Evolutionary conservation across 2,329 filamentous ascomycete genomes (phyloP), one percentile per base, ranked within the genome.

Genomic region (Boeremia exigua): DNA sequence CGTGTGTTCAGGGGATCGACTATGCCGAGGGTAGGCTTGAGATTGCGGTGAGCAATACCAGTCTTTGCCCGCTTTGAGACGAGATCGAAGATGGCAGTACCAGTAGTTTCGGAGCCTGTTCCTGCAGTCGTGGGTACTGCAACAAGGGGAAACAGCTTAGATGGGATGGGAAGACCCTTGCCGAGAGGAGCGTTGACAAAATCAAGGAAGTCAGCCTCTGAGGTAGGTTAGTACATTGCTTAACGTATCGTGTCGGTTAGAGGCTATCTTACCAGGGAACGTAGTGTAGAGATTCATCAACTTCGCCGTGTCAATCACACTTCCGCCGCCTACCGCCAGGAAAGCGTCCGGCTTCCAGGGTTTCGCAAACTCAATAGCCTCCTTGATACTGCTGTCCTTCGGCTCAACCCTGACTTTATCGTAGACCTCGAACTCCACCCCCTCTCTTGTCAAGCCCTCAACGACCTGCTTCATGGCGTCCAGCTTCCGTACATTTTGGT

Each of bases 231-330:
- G 48, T 44, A 34, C n/a, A 23, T 2, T 1, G 14, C 3, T 27
- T 4, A 2, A n/a, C 10, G 7, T 17, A 19, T 1, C 4, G 0
- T 6, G 10, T 12, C 10, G 14, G 19, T 7, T 1, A 11, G 8
- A 1, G 28, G n/a, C 15, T 10, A n/a, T 23, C 65, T 38, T 65
- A 74, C 71, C 66, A 0, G 93, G 93, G 72, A 92, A 97, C 60
- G 86, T 88, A 0, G 88, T 90, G 79, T 98, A 98, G 0, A 99
- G 84, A 72, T 99, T 99, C 93, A 99, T 98, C 53, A 99, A 83
- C 78, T 99, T 99, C 50, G 95, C 94, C 0, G 95, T 99, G 77
- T 99, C 95, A 65, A 99, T 99, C 63, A 98, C 95, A 34, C 92
- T 96, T 33, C 95, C 95, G 65, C 92, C 88, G 15, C 84, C 95